Evolutionary conservation across 2,329 filamentous ascomycete species (phyloP).

Genomic region (Diaporthe destruens): DNA sequence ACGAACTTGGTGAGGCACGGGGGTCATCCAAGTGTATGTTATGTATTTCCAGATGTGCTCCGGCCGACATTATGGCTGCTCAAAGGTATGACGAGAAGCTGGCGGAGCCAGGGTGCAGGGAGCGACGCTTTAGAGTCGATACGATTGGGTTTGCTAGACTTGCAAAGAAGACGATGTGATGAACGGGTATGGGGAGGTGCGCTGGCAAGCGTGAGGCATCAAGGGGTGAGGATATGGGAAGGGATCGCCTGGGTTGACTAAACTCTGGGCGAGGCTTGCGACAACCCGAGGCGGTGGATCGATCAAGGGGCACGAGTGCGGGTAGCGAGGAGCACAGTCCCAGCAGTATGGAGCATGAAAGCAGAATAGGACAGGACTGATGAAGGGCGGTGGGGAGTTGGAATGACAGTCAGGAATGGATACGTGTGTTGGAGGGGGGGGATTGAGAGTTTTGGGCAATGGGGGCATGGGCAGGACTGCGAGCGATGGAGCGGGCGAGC

Average conservation of each 20-base stretch:
- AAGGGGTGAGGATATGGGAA: constrained; percentile 24
- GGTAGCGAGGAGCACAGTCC: constrained; percentile 22
- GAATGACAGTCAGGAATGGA: constrained; percentile 19
- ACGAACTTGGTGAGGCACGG: constrained; percentile 36
- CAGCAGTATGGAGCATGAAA: constrained; percentile 21
- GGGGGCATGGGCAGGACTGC: constrained; percentile 6
- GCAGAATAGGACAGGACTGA: constrained; percentile 4
- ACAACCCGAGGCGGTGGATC: constrained; percentile 31
- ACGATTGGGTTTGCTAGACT: constrained; percentile 19
- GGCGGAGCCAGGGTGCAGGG: constrained; percentile 32
- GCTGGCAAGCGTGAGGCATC: constrained; percentile 32
- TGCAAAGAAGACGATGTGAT: constrained; percentile 15
- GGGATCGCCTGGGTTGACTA: constrained; percentile 27
- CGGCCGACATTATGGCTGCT: constrained; percentile 39
- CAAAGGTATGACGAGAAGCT: constrained; percentile 22
- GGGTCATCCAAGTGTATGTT: constrained; percentile 23
- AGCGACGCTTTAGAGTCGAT: constrained; percentile 20
- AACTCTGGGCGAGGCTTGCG: constrained; percentile 22
- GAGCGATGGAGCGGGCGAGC: background rate
- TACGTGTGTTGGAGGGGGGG: background rate
- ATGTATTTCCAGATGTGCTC: constrained; percentile 32
- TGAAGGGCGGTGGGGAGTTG: constrained; percentile 13
- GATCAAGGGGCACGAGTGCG: constrained; percentile 17
- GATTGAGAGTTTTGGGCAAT: background rate
- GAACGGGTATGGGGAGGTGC: constrained; percentile 24